Conservation (phyloP, 306 rosid species). For the Calophaca sinica region DNA sequence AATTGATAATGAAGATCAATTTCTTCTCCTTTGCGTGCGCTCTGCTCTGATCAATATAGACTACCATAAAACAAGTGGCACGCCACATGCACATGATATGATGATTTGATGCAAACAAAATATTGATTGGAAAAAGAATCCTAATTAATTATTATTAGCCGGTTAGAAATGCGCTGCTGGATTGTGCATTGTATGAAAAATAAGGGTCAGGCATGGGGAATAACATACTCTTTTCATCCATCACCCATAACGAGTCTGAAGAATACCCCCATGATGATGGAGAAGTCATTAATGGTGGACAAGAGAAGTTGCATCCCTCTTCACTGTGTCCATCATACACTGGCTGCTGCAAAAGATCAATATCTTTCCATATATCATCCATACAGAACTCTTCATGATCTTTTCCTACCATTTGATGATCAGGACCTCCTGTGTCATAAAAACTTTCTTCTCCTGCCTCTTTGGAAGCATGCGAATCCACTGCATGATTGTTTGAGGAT, state of each 20-base stretch:
- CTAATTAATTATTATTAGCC: constrained; percentile 61
- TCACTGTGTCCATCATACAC: constrained; percentile 48
- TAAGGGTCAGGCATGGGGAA: constrained; percentile 59
- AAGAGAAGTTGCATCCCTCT: constrained; percentile 55
- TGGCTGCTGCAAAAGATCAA: constrained; percentile 51
- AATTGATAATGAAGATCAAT: no score
- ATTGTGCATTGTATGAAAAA: constrained; percentile 52
- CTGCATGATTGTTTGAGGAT: constrained; percentile 59
- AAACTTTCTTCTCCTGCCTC: constrained; percentile 76
- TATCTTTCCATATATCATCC: constrained; percentile 98
- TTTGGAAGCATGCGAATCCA: constrained; percentile 53
- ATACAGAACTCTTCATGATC: constrained; percentile 56
- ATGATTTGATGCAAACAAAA: constrained; percentile 52
- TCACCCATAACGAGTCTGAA: constrained; percentile 64
- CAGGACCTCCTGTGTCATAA: constrained; percentile 77
- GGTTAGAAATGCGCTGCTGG: constrained; percentile 50
- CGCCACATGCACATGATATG: constrained; percentile 44
- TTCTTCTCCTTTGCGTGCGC: no score
- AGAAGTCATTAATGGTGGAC: constrained; percentile 43
- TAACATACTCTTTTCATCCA: constrained; percentile 68
- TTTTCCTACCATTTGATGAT: constrained; percentile 8
- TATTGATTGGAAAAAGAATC: constrained; percentile 55
- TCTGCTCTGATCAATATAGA: no score
- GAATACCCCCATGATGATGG: constrained; percentile 65
- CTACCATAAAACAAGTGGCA: constrained; percentile 21